Base-by-base conservation (phyloP, 1,139 yeast species). In the Taphrina wiesneri region DNA sequence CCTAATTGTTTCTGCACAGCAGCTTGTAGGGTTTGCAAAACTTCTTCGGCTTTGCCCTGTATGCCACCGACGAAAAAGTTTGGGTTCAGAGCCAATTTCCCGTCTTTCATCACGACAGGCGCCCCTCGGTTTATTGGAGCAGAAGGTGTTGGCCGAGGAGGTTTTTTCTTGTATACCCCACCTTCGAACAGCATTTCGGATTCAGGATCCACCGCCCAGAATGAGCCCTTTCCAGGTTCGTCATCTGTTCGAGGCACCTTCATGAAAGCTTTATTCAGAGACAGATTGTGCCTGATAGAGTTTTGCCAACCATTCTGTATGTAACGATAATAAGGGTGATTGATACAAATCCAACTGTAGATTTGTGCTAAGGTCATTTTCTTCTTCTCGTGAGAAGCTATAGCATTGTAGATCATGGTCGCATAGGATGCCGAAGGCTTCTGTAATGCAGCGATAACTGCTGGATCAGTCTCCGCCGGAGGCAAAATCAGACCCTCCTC, bases 261-360 rank as follows among this genome's bases (percentile, higher is more conserved):
- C 67, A 86, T 83, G 78, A 93, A 93, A 7, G 92, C 86, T 76
- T 90, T 90, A 76, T 91, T 91, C 71, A 90, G 80, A 26, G 92
- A 87, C 52, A 93, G 80, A 72, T 90, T 91, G 77, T 93, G 99
- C 57, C 95, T 83, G 17, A 93, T 96, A 0, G 96, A 85, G 73
- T 90, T 87, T 77, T 93, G 99, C 99, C 99, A 93, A 1, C 98
- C 98, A 75, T 91, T 96, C 0, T 96, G 91, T 73, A 97, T 91
- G 77, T 90, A 93, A 73, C 87, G 84, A 77, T 90, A 93, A 76
- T 89, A 93, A 1, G 98, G 99, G 75, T 88, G 92, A 11, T 88
- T 77, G 49, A 90, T 96, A 74, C 88, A 88, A 63, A 93, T 90
- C 1, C 91, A 90, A 66, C 88, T 89, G 75, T 90, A 87, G 54